Evolutionary conservation across 306 rosid species (phyloP), one percentile per base, ranked within the genome.

Genomic region (Vigna radiata): DNA sequence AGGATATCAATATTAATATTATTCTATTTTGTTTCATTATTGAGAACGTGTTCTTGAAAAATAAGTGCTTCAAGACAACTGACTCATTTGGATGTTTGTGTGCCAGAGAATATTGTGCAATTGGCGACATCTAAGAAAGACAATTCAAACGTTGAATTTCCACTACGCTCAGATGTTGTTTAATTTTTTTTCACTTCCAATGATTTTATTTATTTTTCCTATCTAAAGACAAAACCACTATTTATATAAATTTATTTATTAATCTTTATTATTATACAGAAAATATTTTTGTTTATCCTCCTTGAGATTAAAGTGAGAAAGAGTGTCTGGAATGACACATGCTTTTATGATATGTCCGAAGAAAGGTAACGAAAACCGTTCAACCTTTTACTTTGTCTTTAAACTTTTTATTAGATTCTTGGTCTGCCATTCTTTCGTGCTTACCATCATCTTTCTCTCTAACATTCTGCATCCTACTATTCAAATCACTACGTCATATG

Each of bases 81-180:
- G 33, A 63, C 55, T 59, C 7, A 33, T 77, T 82, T 83, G 88
- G 87, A 87, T 69, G 78, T 19, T 77, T 68, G 64, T 79, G 77
- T 37, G 61, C 67, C 78, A 78, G 60, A 81, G 68, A 75, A 78
- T 81, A 85, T 55, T 72, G 39, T 64, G 80, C 73, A 72, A 77
- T 65, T 54, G 68, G 18, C 63, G 83, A 72, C 78, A 77, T 66
- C 68, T 59, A 68, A 76, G 66, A 61, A 65, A 36, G 37, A 33
- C 37, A 33, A 33, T 33, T 33, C 37, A 33, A 33, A 33, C 37
- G 37, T 29, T 29, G 33, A 29, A 29, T 29, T 29, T 29, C 33
- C 33, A 29, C 33, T 29, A 4, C 33, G 33, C 4, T 29, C 5
- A 29, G 5, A 29, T 29, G 33, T 29, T 29, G 4, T 29, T 29